A percentile compares a stretch with the other conserved stretches of the same genome.
Conservation (phyloP, 1,284 basidiomycete species). For the Malassezia yamatoensis region DNA sequence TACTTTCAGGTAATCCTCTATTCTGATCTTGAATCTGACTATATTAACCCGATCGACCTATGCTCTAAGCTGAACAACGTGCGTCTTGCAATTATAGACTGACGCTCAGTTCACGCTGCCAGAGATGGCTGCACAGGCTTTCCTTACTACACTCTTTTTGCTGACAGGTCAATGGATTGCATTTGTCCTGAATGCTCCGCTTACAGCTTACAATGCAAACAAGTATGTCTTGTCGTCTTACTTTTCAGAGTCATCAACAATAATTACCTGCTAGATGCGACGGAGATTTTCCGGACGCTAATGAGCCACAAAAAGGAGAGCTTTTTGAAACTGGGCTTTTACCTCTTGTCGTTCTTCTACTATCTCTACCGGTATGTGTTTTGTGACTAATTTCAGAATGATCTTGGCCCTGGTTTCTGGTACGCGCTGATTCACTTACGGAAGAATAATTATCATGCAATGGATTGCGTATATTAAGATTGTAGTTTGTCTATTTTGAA, state of each 20-base stretch:
- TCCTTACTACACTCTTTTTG: conserved; percentile 71
- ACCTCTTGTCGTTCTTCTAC: conserved; percentile 47
- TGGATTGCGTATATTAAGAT: no score
- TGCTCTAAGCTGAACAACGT: conserved; percentile 99
- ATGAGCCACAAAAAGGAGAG: conserved; percentile 82
- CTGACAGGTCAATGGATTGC: conserved; percentile 70
- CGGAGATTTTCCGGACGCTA: conserved; percentile 94
- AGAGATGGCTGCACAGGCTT: conserved; percentile 80
- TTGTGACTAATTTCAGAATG: conserved; percentile 17
- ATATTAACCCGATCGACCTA: conserved; percentile 99
- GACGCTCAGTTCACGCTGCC: conserved; percentile 77
- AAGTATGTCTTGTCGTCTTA: conserved; percentile 53
- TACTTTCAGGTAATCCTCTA: conserved; percentile 90
- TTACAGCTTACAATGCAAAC: conserved; percentile 84
- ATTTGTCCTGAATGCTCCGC: conserved; percentile 79
- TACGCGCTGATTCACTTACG: not conserved
- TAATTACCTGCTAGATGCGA: conserved; percentile 97
- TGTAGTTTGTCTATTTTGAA: not conserved
- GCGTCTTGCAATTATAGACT: conserved; percentile 19
- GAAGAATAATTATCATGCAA: not conserved
- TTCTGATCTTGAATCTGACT: conserved; percentile 55
- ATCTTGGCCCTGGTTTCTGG: conserved; percentile 30
- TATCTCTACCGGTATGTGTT: conserved; percentile 39
- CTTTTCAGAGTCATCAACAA: conserved; percentile 71
- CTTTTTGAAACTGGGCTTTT: conserved; percentile 54